A percentile compares a stretch with the other conserved stretches of the same genome.
Conservation (phyloP, 106 monocot species). For the Dioscorea dumetorum region DNA sequence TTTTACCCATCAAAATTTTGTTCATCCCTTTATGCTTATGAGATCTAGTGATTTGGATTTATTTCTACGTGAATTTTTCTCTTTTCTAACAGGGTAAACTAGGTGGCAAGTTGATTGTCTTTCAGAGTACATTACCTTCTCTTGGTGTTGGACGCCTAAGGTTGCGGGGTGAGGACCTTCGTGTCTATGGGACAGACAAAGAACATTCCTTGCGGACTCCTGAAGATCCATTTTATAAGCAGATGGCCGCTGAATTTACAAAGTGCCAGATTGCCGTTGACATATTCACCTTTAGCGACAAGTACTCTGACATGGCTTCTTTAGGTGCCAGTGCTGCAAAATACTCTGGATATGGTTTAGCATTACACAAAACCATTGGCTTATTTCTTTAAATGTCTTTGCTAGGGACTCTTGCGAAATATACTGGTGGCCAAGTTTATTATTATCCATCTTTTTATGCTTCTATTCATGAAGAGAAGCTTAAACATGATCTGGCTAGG, state of each 20-base stretch:
- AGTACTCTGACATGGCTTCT: constrained; percentile 86
- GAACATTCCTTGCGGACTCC: constrained; percentile 69
- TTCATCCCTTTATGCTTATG: not conserved
- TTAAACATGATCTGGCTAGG: constrained; percentile 75
- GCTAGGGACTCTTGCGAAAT: constrained; percentile 79
- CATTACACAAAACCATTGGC: constrained; percentile 4
- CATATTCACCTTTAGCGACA: constrained; percentile 71
- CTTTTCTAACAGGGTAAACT: constrained; percentile 67
- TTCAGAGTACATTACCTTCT: constrained; percentile 91
- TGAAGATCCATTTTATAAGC: constrained; percentile 97
- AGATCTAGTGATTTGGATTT: not conserved
- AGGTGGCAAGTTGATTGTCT: constrained; percentile 85
- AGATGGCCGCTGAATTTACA: constrained; percentile 97
- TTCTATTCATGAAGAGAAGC: constrained; percentile 52
- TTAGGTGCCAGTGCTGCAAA: constrained; percentile 53
- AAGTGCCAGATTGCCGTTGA: constrained; percentile 91
- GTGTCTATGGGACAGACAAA: constrained; percentile 86
- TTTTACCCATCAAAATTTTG: not conserved
- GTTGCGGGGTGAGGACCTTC: constrained; percentile 83
- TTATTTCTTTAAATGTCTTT: constrained; percentile 2
- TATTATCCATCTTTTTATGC: constrained; percentile 84
- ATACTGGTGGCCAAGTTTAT: constrained; percentile 97
- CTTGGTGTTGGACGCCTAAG: constrained; percentile 80
- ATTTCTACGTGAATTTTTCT: not conserved
- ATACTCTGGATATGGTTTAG: not conserved